Conservation (phyloP, 129 eudicot species). For the Mikania micrantha region DNA sequence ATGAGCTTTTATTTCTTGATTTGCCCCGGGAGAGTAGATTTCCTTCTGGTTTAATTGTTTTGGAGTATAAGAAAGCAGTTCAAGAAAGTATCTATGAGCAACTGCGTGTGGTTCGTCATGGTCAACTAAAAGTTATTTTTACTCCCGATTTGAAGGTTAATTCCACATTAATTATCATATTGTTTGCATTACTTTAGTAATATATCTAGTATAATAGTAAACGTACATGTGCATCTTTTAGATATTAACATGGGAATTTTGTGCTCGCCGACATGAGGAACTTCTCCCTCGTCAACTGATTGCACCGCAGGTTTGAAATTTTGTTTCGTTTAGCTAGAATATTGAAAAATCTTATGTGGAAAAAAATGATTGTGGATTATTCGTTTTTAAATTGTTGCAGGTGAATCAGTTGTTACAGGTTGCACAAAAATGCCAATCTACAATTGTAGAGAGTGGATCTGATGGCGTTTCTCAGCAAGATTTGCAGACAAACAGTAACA, state of each 20-base stretch:
- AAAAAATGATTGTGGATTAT: neutral
- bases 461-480: constrained; percentile 62
- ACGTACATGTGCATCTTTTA: neutral
- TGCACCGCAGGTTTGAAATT: constrained; percentile 57
- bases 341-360: neutral
- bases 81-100: constrained; percentile 85
- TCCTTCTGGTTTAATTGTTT: constrained; percentile 62
- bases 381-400: constrained; percentile 21
- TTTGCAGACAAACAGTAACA: constrained; percentile 57
- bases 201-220: neutral
- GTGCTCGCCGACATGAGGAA: constrained; percentile 77
- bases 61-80: constrained; percentile 72
- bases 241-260: constrained; percentile 81
- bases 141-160: constrained; percentile 64
- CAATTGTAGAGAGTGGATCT: constrained; percentile 59
- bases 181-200: neutral
- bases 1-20: constrained; percentile 69
- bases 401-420: constrained; percentile 71
- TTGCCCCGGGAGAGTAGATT: constrained; percentile 65
- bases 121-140: constrained; percentile 63
- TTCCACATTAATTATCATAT: neutral
- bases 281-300: constrained; percentile 66
- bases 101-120: constrained; percentile 78
- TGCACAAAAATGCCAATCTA: constrained; percentile 74
- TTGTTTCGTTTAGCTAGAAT: neutral